Percentiles rank a stretch among this genome's conserved stretches.
phyloP scores from a whole-genome alignment of 805 yeast genomes.

The Zygosaccharomyces bailii region DNA sequence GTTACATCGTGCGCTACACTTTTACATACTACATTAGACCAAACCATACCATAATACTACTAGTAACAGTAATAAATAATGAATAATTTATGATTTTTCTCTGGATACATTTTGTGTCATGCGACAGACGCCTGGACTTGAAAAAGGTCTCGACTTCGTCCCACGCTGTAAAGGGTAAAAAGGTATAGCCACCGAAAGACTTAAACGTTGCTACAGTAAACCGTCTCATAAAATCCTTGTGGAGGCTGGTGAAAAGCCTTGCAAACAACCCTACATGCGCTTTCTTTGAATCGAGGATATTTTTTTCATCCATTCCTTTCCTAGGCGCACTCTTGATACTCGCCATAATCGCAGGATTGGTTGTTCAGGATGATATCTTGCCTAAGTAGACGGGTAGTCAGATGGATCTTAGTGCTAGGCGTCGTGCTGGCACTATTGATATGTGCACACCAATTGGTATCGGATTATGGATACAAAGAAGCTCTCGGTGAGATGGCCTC shows the following conservation, averaged over 20 bases:
- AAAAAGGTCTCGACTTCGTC: constrained; percentile 1
- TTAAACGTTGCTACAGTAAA: neutral
- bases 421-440: constrained; percentile 3
- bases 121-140: neutral
- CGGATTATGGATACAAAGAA: constrained; percentile 2
- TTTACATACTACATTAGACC: neutral
- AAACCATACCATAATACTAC: neutral
- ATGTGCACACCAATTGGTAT: constrained; percentile 4
- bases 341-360: neutral
- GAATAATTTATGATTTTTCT: neutral
- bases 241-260: neutral
- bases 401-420: constrained; percentile 3
- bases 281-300: neutral
- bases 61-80: neutral
- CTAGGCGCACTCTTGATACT: too few species aligned
- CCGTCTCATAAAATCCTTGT: neutral
- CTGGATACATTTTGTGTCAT: neutral
- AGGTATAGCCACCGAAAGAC: neutral
- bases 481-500: constrained; percentile 4
- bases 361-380: constrained; percentile 3
- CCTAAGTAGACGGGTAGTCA: constrained; percentile 4
- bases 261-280: neutral
- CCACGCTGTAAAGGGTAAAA: constrained; percentile 5
- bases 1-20: neutral
- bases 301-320: neutral